phyloP scores from a whole-genome alignment of 768 basidiomycete species.

The Coprinopsis cinerea region DNA sequence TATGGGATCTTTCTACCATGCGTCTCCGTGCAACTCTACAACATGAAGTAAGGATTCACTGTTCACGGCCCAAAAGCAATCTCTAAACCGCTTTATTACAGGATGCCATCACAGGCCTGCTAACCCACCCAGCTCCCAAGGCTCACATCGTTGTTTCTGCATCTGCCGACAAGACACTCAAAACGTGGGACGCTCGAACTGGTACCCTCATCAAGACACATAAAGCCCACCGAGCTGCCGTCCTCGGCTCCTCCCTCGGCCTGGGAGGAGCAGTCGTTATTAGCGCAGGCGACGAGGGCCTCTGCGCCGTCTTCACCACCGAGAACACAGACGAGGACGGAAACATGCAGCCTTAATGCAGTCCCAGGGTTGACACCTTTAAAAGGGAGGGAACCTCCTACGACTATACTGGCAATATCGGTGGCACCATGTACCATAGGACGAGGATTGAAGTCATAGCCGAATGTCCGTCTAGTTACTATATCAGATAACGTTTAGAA shows the following conservation, averaged over 20 bases:
- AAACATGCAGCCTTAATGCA: constrained; percentile 1
- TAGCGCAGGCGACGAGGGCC: constrained; percentile 88
- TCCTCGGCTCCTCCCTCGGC: constrained; percentile 72
- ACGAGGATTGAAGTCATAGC: too few species aligned
- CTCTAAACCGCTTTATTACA: constrained; percentile 26
- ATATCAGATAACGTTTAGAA: not conserved
- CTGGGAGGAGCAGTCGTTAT: constrained; percentile 67
- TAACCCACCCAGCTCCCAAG: constrained; percentile 69
- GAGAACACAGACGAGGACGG: constrained; percentile 36
- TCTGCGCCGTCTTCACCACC: constrained; percentile 77
- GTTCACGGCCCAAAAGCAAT: not conserved
- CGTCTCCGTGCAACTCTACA: constrained; percentile 74
- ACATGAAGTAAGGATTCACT: constrained; percentile 57
- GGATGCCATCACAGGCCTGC: constrained; percentile 84
- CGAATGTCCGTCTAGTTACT: constrained; percentile 4
- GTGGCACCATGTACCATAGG: too few species aligned
- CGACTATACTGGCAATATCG: too few species aligned
- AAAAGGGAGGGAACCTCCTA: not conserved
- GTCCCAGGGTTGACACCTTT: not conserved
- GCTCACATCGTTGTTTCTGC: constrained; percentile 76
- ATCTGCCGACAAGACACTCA: constrained; percentile 81
- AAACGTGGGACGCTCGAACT: constrained; percentile 90
- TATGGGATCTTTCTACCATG: constrained; percentile 92
- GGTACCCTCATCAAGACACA: constrained; percentile 75
- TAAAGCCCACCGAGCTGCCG: constrained; percentile 72